Evolutionary conservation across 768 basidiomycete genomes (phyloP).

Genomic region (Termitomyces sp.): DNA sequence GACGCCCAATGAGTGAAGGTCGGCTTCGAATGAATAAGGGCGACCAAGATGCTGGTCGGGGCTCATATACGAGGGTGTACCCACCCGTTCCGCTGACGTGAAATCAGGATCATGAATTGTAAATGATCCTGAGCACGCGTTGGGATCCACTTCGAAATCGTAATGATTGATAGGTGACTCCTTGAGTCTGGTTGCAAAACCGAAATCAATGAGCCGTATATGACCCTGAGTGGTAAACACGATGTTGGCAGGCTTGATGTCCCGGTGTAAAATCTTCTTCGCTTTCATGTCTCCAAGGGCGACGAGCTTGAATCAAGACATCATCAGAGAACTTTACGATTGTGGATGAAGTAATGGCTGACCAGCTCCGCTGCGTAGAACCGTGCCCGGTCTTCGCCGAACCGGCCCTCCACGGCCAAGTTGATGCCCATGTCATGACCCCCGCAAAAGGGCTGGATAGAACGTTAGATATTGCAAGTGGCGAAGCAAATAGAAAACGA

Average conservation of each 20-base stretch:
- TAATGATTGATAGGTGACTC: background rate
- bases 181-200: conserved; percentile 5
- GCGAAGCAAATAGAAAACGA: background rate
- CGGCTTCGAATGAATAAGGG: conserved; percentile 5
- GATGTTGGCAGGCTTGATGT: conserved; percentile 12
- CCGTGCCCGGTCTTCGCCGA: background rate
- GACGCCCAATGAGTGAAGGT: conserved; percentile 7
- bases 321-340: background rate
- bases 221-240: conserved; percentile 3
- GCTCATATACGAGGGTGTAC: conserved; percentile 7
- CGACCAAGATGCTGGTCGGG: conserved; percentile 1
- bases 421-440: conserved; percentile 3
- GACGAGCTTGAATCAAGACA: conserved; percentile 34
- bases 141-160: background rate
- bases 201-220: conserved; percentile 6
- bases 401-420: background rate
- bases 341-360: background rate
- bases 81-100: conserved; percentile 2
- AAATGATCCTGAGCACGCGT: conserved; percentile 2
- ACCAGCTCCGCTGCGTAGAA: conserved; percentile 8
- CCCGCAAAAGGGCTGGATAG: conserved; percentile 1
- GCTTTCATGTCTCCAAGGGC: conserved; percentile 5
- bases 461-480: background rate
- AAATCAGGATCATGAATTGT: background rate
- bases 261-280: conserved; percentile 1